Base-by-base conservation (phyloP, 441 rosid species). In the Geranium incanum region DNA sequence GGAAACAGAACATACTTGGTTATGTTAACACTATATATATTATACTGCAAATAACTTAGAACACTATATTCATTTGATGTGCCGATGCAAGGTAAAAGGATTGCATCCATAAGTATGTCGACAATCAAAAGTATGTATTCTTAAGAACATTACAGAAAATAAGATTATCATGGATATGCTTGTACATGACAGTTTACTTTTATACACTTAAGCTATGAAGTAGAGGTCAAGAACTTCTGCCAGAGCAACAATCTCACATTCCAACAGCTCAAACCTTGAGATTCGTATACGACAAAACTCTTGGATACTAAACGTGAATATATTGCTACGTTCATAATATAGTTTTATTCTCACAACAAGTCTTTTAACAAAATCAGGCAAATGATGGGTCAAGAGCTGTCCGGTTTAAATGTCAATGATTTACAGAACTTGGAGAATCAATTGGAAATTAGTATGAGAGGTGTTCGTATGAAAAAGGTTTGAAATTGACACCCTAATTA, bases 331-430 rank as follows among this genome's bases (percentile, higher is more conserved):
- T 28, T 13, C 52, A 45, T 8, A 19, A 19, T 3, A 15, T 19
- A 59, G 16, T 7, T 64, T 21, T 64, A 33, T 64, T 21, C 36
- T 15, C 36, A 28, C n/a, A 9, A n/a, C 38, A 50, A 66, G 72
- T 55, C 68, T 71, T 52, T 63, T 23, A 39, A 67, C 66, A 74
- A 79, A 38, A 68, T 76, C 89, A 94, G 98, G 86, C 87, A 90
- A 81, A 87, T 94, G 95, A 91, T 90, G 98, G 98, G 98, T 6
- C 90, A 90, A 79, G 90, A 86, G 76, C 95, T 94, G 74, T 86
- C 96, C 36, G 89, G 93, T 55, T 83, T 94, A 78, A 75, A 76
- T 50, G 66, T 84, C 66, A 84, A 83, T 73, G 94, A 88, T 55
- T 76, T 94, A 65, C 90, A 91, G 79, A 87, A 82, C 74, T 73